Evolutionary conservation across 2,329 filamentous ascomycete species (phyloP), one percentile per base, ranked within the genome.

Genomic region (Botrytis squamosa): DNA sequence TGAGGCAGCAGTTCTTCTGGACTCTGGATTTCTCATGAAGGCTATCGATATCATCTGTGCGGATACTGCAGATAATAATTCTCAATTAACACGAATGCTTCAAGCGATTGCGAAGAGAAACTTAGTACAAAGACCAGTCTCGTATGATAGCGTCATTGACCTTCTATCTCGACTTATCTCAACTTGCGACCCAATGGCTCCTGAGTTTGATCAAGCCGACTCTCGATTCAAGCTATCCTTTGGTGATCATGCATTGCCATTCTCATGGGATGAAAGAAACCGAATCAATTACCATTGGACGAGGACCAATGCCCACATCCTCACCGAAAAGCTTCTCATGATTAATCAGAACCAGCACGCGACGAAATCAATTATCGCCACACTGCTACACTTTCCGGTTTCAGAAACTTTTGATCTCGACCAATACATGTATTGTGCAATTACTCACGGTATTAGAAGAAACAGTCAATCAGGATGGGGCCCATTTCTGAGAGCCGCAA

Each of bases 321-420:
- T 92, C 70, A 80, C 91, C 38, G 89, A 90, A 79, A 93, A 92
- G 80, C 84, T 94, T 40, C 84, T 94, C 42, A 84, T 84, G 33
- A 85, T 92, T 67, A 86, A 91, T 75, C 88, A 91, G 78, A 90
- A 89, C 71, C 81, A 82, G 0, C 75, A 79, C 2, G 84, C 84
- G 3, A 89, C 87, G 2, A 84, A 87, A 68, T 83, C 82, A 20
- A 91, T 94, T 70, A 80, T 94, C 67, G 82, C 82, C 55, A 83
- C 85, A 5, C 84, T 94, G 52, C 82, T 92, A 60, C 81, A 83
- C 33, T 80, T 77, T n/a, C 83, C 87, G 33, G 86, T 87, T 72
- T 81, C 83, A 10, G 44, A 60, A 25, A 20, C 46, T 25, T 85
- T 90, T 81, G 88, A 89, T 62, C 85, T 90, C 81, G 88, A 89